phyloP scores from a whole-genome alignment of 352 stramenopile genomes.

The Globisporangium camurandrum region DNA sequence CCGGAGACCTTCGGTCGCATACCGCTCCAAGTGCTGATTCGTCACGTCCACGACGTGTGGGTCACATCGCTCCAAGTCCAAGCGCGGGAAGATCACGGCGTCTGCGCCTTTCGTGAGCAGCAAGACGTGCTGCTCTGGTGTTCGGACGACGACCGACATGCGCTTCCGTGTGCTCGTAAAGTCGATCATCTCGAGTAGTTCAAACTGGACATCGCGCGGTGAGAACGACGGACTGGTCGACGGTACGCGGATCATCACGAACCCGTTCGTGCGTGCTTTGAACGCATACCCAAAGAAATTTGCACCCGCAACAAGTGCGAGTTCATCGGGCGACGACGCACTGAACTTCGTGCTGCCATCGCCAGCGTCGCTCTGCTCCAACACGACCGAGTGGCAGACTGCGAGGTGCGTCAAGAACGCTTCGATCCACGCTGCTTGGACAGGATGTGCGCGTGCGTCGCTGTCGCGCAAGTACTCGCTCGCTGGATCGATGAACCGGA shows the following conservation, averaged over 20 bases:
- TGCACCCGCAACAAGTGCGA: slow-evolving; percentile 72
- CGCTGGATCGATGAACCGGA: slow-evolving; percentile 75
- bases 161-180: slow-evolving; percentile 98
- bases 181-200: slow-evolving; percentile 94
- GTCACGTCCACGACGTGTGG: slow-evolving; percentile 49
- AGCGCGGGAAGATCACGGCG: slow-evolving; percentile 66
- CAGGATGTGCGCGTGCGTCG: slow-evolving; percentile 27
- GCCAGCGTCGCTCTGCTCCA: slow-evolving; percentile 46
- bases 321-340: slow-evolving; percentile 74
- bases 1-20: slow-evolving; percentile 78
- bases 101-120: slow-evolving; percentile 83
- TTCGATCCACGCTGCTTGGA: slow-evolving; percentile 68
- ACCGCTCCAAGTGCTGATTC: slow-evolving; percentile 75
- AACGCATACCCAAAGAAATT: slow-evolving; percentile 82
- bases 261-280: slow-evolving; percentile 49
- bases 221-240: not conserved
- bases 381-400: slow-evolving; percentile 80
- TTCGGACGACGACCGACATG: slow-evolving; percentile 96
- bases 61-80: slow-evolving; percentile 35
- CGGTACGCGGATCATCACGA: slow-evolving; percentile 43
- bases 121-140: slow-evolving; percentile 51
- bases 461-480: slow-evolving; percentile 51
- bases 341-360: slow-evolving; percentile 50
- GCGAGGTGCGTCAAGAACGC: slow-evolving; percentile 76
- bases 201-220: slow-evolving; percentile 53